Base-by-base conservation (phyloP, 495 filamentous ascomycete genomes). In the Talaromyces stipitatus region DNA sequence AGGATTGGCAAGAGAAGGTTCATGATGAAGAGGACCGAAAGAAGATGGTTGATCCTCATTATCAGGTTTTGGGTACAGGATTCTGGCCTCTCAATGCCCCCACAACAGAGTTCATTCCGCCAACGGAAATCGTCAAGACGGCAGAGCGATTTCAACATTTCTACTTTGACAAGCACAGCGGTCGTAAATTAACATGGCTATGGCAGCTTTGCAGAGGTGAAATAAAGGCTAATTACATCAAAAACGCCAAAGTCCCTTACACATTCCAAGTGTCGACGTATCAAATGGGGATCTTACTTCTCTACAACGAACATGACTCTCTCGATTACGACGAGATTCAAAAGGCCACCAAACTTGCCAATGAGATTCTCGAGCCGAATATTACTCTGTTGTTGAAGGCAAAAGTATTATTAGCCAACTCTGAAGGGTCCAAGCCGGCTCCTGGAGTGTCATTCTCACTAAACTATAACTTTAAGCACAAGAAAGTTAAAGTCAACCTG, bases 191-290 rank as follows among this genome's bases (percentile, higher is more conserved):
- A 23, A 95, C 91, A 18, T 98, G 94, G 94, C 73, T 98, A 24
- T 98, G 94, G 94, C 91, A 97, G 67, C 77, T 97, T 22, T 97
- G 90, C 79, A 98, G 97, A 72, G 94, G 95, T 56, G 94, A 99
- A 69, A 78, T 99, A 53, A 92, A 92, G 72, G 86, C 90, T 4
- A 96, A 91, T 65, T 99, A 96, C 72, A 84, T 87, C 71, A 92
- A 88, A 70, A 85, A 82, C 61, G 80, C 84, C 55, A 97, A 96
- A 73, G 86, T 90, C 11, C 90, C 91, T 1, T 97, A 90, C 71
- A 97, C 90, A n/a, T 91, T 99, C 76, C 90, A 94, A 66, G 94
- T 99, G 6, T 97, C 92, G 5, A 90, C 91, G 9, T 97, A 89
- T 69, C 94, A 99, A 67, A 96, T 97, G 91, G 92, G 89, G 1